Conservation (phyloP, 1,284 basidiomycete genomes). For the Naganishia liquefaciens region DNA sequence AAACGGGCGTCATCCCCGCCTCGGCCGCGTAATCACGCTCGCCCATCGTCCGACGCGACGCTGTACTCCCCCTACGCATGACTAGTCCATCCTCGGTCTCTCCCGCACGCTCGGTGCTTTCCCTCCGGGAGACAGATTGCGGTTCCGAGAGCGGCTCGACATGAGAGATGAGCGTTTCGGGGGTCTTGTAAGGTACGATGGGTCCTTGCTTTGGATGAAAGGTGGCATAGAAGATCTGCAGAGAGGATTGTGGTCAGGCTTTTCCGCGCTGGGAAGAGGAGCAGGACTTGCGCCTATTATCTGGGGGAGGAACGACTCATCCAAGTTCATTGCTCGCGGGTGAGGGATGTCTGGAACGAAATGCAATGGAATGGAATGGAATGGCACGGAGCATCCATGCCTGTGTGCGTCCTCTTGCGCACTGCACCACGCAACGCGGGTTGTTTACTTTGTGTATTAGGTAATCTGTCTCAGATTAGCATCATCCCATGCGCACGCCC, state of each 20-base stretch:
- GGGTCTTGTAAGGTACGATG: constrained; percentile 52
- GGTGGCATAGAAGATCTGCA: constrained; percentile 53
- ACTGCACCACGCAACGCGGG: no score
- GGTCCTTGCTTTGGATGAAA: constrained; percentile 52
- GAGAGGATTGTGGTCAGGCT: constrained; percentile 1
- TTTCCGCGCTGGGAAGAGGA: not conserved
- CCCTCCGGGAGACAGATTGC: not conserved
- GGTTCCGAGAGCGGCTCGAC: constrained; percentile 1
- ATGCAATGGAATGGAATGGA: not conserved
- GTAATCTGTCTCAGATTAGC: not conserved
- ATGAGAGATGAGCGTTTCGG: constrained; percentile 52
- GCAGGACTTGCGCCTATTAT: constrained; percentile 49
- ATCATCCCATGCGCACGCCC: not conserved
- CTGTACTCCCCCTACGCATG: not conserved
- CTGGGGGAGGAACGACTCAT: constrained; percentile 50
- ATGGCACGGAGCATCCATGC: no score
- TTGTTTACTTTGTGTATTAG: constrained; percentile 27
- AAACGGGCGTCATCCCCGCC: constrained; percentile 1
- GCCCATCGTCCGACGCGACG: not conserved
- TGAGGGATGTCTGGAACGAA: no score
- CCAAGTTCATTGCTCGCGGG: not conserved
- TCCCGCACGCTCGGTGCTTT: not conserved
- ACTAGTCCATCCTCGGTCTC: not conserved
- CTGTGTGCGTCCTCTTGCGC: no score
- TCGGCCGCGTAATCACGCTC: not conserved